Evolutionary conservation across 2,329 filamentous ascomycete genomes (phyloP).

Genomic region (Alternaria sp.): DNA sequence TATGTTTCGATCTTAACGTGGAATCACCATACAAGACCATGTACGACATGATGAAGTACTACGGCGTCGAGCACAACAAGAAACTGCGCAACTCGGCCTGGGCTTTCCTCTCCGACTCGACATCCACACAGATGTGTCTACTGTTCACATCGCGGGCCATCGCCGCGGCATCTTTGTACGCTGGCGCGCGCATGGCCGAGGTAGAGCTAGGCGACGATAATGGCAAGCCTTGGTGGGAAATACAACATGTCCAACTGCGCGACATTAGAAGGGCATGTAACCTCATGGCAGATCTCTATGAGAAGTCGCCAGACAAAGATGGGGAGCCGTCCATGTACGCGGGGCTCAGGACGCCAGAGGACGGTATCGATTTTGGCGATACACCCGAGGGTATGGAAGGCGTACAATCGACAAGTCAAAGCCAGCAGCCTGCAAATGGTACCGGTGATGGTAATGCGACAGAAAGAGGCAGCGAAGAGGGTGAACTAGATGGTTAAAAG

Average conservation of each 20-base stretch:
- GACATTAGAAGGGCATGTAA: constrained; percentile 78
- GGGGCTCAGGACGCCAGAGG: constrained; percentile 52
- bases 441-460: constrained; percentile 27
- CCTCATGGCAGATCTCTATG: constrained; percentile 70
- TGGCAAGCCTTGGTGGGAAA: constrained; percentile 87
- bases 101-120: constrained; percentile 93
- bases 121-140: constrained; percentile 83
- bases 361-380: constrained; percentile 46
- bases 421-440: constrained; percentile 33
- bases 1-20: constrained; percentile 93
- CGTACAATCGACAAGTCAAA: constrained; percentile 28
- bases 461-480: constrained; percentile 54
- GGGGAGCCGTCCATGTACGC: constrained; percentile 57
- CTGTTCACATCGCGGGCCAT: constrained; percentile 81
- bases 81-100: constrained; percentile 84
- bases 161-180: constrained; percentile 86
- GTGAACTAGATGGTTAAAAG: constrained; percentile 56
- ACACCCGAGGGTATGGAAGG: constrained; percentile 41
- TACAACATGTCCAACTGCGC: constrained; percentile 73
- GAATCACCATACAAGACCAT: constrained; percentile 87
- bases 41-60: constrained; percentile 78
- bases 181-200: constrained; percentile 77
- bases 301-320: constrained; percentile 50
- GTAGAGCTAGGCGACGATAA: constrained; percentile 76
- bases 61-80: constrained; percentile 81